Percentiles rank a stretch among this genome's conserved stretches.
Evolutionary conservation across 2,329 filamentous ascomycete genomes (phyloP).

Genomic region (Diaporthe sp.): DNA sequence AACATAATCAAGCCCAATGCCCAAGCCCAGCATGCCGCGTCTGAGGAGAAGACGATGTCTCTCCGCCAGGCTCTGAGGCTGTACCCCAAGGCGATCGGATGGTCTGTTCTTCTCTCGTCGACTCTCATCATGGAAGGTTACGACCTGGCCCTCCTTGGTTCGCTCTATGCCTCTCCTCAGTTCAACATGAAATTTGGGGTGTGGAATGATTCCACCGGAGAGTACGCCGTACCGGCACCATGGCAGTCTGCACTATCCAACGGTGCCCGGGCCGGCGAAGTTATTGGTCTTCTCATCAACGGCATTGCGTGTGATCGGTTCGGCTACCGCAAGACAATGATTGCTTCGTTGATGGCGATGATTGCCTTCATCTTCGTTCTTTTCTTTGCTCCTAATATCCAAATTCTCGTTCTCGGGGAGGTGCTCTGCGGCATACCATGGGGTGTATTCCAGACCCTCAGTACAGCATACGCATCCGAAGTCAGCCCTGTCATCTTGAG

Average conservation of each 20-base stretch:
- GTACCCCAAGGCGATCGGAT: slow-evolving; percentile 90
- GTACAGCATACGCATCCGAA: slow-evolving; percentile 77
- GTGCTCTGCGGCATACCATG: slow-evolving; percentile 74
- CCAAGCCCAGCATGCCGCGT: background rate
- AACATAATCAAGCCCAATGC: slow-evolving; percentile 17
- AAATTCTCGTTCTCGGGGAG: slow-evolving; percentile 71
- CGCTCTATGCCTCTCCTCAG: slow-evolving; percentile 67
- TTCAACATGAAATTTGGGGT: slow-evolving; percentile 48
- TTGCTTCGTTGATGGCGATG: slow-evolving; percentile 67
- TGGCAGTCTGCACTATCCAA: slow-evolving; percentile 54
- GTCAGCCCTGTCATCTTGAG: slow-evolving; percentile 80
- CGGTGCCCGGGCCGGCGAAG: slow-evolving; percentile 72
- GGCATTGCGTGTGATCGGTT: slow-evolving; percentile 75
- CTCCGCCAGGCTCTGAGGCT: slow-evolving; percentile 82
- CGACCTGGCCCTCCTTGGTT: slow-evolving; percentile 84
- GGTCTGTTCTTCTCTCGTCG: slow-evolving; percentile 89
- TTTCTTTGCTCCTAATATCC: slow-evolving; percentile 73
- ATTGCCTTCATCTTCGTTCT: slow-evolving; percentile 72
- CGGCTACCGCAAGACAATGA: slow-evolving; percentile 78
- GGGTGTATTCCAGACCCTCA: slow-evolving; percentile 70
- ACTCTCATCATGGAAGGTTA: slow-evolving; percentile 95
- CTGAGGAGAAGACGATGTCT: slow-evolving; percentile 75
- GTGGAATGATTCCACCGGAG: slow-evolving; percentile 42
- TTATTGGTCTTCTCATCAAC: slow-evolving; percentile 76
- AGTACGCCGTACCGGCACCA: slow-evolving; percentile 50